A percentile compares a stretch with the other conserved stretches of the same genome.
Conservation (phyloP, 805 yeast species). For the Wickerhamiella cacticola region DNA sequence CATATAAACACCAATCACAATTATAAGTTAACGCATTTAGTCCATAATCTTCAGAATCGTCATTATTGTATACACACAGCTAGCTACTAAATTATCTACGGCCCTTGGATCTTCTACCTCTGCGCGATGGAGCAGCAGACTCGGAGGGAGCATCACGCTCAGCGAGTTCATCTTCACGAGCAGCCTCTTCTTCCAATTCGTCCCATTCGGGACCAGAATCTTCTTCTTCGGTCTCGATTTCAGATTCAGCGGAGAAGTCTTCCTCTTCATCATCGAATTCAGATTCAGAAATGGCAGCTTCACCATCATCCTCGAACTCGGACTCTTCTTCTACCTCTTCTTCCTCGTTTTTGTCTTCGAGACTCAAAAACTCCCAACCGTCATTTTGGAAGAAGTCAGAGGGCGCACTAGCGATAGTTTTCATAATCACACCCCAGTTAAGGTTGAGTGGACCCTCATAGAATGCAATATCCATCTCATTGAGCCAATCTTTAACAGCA, state of each 20-base stretch:
- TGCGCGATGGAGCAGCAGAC: background rate
- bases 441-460: slow-evolving; percentile 91
- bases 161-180: slow-evolving; percentile 21
- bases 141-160: slow-evolving; percentile 2
- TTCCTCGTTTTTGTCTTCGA: slow-evolving; percentile 71
- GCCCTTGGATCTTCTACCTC: slow-evolving; percentile 9
- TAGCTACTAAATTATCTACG: background rate
- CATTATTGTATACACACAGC: background rate
- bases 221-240: slow-evolving; percentile 20
- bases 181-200: slow-evolving; percentile 47
- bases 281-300: slow-evolving; percentile 31
- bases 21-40: too few relatives aligned
- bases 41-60: background rate
- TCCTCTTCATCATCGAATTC: slow-evolving; percentile 32
- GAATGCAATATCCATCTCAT: slow-evolving; percentile 93
- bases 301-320: slow-evolving; percentile 51
- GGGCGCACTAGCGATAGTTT: slow-evolving; percentile 82
- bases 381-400: slow-evolving; percentile 89
- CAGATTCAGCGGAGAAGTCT: slow-evolving; percentile 28
- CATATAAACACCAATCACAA: too few relatives aligned
- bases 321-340: slow-evolving; percentile 61
- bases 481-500: slow-evolving; percentile 89
- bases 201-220: slow-evolving; percentile 42
- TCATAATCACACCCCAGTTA: slow-evolving; percentile 94
- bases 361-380: slow-evolving; percentile 91